Conservation (phyloP, 495 filamentous ascomycete species). For the Hyphodiscus hymeniophilus region DNA sequence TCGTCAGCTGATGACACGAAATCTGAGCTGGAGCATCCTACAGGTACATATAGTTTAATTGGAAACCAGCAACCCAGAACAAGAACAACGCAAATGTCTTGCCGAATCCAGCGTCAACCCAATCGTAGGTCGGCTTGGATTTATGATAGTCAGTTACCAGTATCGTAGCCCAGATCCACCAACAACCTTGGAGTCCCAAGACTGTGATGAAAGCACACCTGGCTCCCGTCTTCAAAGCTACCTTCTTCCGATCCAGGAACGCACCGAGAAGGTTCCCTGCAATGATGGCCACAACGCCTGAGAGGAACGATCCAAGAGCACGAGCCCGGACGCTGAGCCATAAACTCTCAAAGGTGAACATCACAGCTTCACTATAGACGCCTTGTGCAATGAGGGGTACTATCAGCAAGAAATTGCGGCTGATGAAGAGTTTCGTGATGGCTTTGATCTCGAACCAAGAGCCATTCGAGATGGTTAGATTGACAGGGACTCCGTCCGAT, state of each 20-base stretch:
- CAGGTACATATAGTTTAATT: slow-evolving; percentile 57
- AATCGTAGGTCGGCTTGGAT: slow-evolving; percentile 48
- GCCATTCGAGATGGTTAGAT: slow-evolving; percentile 38
- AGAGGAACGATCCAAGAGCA: slow-evolving; percentile 54
- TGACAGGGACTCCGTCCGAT: slow-evolving; percentile 44
- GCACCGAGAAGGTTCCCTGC: slow-evolving; percentile 47
- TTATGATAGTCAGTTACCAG: slow-evolving; percentile 42
- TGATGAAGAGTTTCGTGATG: slow-evolving; percentile 42
- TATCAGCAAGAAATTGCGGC: slow-evolving; percentile 45
- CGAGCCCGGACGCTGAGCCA: slow-evolving; percentile 57
- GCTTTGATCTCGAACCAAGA: slow-evolving; percentile 42
- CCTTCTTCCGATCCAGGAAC: slow-evolving; percentile 42
- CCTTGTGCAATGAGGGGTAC: slow-evolving; percentile 52
- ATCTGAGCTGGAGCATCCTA: slow-evolving; percentile 23
- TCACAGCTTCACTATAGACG: slow-evolving; percentile 53
- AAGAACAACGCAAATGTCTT: slow-evolving; percentile 49
- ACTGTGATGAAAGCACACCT: slow-evolving; percentile 33
- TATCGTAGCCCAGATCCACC: slow-evolving; percentile 56
- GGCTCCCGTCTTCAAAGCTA: slow-evolving; percentile 35
- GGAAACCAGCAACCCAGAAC: slow-evolving; percentile 50
- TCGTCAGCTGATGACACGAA: neutral
- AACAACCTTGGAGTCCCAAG: slow-evolving; percentile 43
- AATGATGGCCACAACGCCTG: slow-evolving; percentile 49
- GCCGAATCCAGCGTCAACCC: slow-evolving; percentile 46
- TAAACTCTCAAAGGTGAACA: slow-evolving; percentile 49